Percentiles rank a stretch among this genome's conserved stretches.
phyloP scores from a whole-genome alignment of 257 asterid species.

The Misopates orontium region DNA sequence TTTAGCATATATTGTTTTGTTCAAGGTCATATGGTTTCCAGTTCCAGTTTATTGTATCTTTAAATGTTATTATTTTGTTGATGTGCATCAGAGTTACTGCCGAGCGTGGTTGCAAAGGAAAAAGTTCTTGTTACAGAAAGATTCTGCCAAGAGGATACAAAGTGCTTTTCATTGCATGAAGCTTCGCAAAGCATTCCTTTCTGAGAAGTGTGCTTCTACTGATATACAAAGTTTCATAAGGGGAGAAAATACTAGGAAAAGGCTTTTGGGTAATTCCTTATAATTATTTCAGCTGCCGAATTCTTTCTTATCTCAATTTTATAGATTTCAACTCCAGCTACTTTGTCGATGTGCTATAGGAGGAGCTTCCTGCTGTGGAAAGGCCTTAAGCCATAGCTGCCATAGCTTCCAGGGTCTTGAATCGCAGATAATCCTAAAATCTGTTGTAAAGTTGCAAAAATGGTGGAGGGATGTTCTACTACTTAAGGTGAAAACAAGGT shows the following conservation, averaged over 20 bases:
- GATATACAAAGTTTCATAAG: constrained; percentile 68
- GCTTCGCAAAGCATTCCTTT: constrained; percentile 38
- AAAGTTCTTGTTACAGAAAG: constrained; percentile 46
- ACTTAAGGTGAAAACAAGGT: constrained; percentile 36
- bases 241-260: constrained; percentile 66
- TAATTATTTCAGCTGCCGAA: neutral
- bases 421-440: constrained; percentile 44
- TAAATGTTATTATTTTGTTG: constrained; percentile 9
- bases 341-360: constrained; percentile 26
- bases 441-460: constrained; percentile 74
- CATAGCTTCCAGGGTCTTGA: constrained; percentile 38
- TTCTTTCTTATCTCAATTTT: constrained; percentile 11
- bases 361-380: constrained; percentile 51
- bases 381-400: constrained; percentile 25
- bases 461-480: constrained; percentile 70
- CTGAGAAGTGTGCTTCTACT: constrained; percentile 49
- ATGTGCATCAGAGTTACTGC: constrained; percentile 54
- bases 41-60: neutral
- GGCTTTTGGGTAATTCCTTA: constrained; percentile 54
- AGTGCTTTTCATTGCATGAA: constrained; percentile 55
- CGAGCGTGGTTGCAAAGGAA: constrained; percentile 72
- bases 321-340: constrained; percentile 11
- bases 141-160: constrained; percentile 64
- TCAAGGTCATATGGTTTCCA: neutral
- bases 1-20: neutral